phyloP scores from a whole-genome alignment of 1,284 basidiomycete species.

The Pseudozyma hubeiensis region DNA sequence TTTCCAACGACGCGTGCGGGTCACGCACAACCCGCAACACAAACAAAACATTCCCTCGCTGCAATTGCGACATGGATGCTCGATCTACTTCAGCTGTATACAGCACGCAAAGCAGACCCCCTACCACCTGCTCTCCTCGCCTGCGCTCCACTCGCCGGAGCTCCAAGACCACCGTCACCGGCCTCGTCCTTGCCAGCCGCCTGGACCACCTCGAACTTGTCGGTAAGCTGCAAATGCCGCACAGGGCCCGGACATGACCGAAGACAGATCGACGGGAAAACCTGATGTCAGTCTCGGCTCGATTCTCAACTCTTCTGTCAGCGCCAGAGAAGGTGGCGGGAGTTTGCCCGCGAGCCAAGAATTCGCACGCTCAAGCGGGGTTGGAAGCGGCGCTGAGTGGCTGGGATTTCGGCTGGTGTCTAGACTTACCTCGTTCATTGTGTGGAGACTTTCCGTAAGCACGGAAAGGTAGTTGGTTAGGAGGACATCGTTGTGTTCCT shows the following conservation, averaged over 20 bases:
- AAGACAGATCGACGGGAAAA: background rate
- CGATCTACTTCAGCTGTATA: slow-evolving; percentile 20
- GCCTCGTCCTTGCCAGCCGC: slow-evolving; percentile 21
- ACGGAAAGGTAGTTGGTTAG: slow-evolving; percentile 87
- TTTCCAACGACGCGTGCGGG: no score
- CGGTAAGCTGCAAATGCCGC: slow-evolving; percentile 42
- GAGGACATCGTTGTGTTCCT: slow-evolving; percentile 97
- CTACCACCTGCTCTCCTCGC: slow-evolving; percentile 11
- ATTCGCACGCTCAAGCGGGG: background rate
- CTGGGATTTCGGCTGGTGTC: background rate
- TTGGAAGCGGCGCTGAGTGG: slow-evolving; percentile 1
- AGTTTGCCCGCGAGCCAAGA: background rate
- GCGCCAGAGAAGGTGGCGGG: background rate
- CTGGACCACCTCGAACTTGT: slow-evolving; percentile 60
- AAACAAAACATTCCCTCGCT: no score
- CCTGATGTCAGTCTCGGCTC: slow-evolving; percentile 13
- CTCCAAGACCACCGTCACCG: slow-evolving; percentile 16
- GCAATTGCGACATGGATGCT: background rate
- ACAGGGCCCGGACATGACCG: background rate
- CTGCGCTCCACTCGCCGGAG: slow-evolving; percentile 5
- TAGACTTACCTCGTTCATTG: slow-evolving; percentile 84
- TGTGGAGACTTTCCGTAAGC: slow-evolving; percentile 86
- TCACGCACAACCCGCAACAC: no score
- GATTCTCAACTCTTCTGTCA: background rate
- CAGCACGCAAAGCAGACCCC: slow-evolving; percentile 22